These are phyloP conservation scores for Apiotrichum laibachii DNA, from an alignment of 1,284 basidiomycete species.

Conservation along the genomic window DNA sequence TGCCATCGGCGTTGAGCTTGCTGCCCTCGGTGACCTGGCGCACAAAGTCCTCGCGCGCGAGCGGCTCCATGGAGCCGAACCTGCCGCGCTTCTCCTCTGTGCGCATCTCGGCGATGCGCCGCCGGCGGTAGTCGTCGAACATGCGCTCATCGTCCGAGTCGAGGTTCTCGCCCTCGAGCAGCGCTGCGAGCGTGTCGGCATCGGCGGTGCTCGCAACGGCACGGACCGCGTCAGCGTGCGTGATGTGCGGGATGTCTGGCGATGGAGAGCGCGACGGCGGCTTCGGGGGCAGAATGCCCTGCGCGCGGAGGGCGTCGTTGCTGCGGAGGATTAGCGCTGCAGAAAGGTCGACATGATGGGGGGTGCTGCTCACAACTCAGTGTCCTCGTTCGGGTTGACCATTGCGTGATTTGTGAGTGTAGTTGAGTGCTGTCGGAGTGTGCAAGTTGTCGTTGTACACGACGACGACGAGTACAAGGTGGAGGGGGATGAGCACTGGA, in stretches of 20 bases:
- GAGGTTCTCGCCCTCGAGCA: slow-evolving; percentile 65
- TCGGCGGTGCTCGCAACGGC: slow-evolving; percentile 55
- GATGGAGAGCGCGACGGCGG: slow-evolving; percentile 62
- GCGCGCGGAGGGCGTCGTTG: slow-evolving; percentile 86
- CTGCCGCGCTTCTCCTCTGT: slow-evolving; percentile 63
- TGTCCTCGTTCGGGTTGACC: slow-evolving; percentile 77
- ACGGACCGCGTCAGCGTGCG: slow-evolving; percentile 52
- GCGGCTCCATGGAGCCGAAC: slow-evolving; percentile 85
- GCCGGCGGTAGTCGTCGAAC: slow-evolving; percentile 66
- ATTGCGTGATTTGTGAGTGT: slow-evolving; percentile 20
- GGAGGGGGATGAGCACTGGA: background rate
- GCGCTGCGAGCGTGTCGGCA: slow-evolving; percentile 61
- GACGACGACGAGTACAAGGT: too few relatives aligned
- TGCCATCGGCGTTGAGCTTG: slow-evolving; percentile 64
- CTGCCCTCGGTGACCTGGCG: slow-evolving; percentile 93
- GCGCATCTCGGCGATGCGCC: slow-evolving; percentile 67
- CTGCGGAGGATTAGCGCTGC: slow-evolving; percentile 52
- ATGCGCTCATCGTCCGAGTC: slow-evolving; percentile 76
- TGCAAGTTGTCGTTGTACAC: too few relatives aligned
- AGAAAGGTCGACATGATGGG: background rate
- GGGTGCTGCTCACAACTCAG: slow-evolving; percentile 71
- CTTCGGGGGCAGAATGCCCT: slow-evolving; percentile 81
- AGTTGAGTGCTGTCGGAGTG: background rate
- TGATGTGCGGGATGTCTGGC: slow-evolving; percentile 58
- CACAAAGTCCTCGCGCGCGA: slow-evolving; percentile 89